Evolutionary conservation across 495 filamentous ascomycete species (phyloP).

Genomic region (Tetracladium setigerum): DNA sequence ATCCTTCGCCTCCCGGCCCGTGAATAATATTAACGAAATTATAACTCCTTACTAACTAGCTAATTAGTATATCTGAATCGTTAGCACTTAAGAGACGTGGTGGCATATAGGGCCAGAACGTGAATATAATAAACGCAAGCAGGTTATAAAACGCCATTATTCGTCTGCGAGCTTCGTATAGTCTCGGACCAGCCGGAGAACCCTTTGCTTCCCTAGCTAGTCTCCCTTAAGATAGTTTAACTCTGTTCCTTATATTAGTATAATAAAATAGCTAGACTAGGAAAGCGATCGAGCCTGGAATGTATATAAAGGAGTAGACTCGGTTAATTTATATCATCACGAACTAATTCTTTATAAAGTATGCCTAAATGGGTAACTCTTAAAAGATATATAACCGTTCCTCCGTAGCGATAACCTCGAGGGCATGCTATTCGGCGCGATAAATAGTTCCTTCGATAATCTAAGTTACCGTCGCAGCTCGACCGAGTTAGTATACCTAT

Average conservation of each 20-base stretch:
- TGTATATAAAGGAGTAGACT: conserved; percentile 75
- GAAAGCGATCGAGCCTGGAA: conserved; percentile 69
- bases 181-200: conserved; percentile 28
- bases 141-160: conserved; percentile 71
- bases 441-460: conserved; percentile 49
- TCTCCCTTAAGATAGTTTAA: conserved; percentile 27
- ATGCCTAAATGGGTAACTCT: conserved; percentile 45
- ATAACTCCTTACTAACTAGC: conserved; percentile 44
- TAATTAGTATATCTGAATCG: conserved; percentile 31
- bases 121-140: conserved; percentile 70
- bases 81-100: conserved; percentile 58
- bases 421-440: conserved; percentile 48
- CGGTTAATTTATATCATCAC: conserved; percentile 51
- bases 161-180: conserved; percentile 55
- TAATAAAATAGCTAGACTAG: conserved; percentile 61
- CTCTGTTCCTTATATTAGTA: conserved; percentile 43
- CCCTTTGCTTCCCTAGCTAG: conserved; percentile 22
- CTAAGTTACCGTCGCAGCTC: conserved; percentile 53
- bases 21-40: conserved; percentile 75
- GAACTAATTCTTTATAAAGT: conserved; percentile 38
- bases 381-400: conserved; percentile 47
- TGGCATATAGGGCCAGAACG: conserved; percentile 75
- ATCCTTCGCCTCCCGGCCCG: conserved; percentile 49
- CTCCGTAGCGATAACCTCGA: conserved; percentile 48
- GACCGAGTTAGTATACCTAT: conserved; percentile 54